Percentiles rank a stretch among this genome's conserved stretches.
Evolutionary conservation across 352 stramenopile genomes (phyloP).

Genomic region (Globisporangium abappressorium): DNA sequence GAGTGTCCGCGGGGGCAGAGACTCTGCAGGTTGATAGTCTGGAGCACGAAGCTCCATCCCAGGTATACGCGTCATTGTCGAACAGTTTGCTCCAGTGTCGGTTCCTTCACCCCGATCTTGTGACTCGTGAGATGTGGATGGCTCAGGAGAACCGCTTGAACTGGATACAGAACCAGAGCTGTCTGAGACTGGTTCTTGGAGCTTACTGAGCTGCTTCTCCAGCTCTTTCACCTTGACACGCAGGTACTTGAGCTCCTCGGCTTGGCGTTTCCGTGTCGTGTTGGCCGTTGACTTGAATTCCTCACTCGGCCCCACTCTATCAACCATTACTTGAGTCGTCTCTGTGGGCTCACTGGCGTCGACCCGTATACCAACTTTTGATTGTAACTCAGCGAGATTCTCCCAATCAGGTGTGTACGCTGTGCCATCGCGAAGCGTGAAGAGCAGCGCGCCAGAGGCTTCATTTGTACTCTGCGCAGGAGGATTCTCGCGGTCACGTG

Average conservation of each 20-base stretch:
- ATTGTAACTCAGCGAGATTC: neutral
- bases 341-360: neutral
- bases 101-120: too few species aligned
- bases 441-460: neutral
- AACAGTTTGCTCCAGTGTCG: neutral
- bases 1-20: neutral
- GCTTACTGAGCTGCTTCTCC: conserved; percentile 12
- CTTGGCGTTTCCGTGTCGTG: conserved; percentile 22
- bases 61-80: neutral
- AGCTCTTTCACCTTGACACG: conserved; percentile 43
- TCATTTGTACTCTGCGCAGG: neutral
- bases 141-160: neutral
- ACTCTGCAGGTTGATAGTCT: neutral
- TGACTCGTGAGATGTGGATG: neutral
- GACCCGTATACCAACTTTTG: neutral
- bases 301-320: neutral
- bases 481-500: neutral
- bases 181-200: neutral
- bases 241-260: conserved; percentile 42
- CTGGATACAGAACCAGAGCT: neutral
- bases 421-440: neutral
- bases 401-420: neutral
- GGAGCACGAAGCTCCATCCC: neutral
- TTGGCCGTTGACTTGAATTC: neutral
- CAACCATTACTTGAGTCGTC: neutral